Base-by-base conservation (phyloP, 495 filamentous ascomycete genomes). In the Filosporella fistucella region DNA sequence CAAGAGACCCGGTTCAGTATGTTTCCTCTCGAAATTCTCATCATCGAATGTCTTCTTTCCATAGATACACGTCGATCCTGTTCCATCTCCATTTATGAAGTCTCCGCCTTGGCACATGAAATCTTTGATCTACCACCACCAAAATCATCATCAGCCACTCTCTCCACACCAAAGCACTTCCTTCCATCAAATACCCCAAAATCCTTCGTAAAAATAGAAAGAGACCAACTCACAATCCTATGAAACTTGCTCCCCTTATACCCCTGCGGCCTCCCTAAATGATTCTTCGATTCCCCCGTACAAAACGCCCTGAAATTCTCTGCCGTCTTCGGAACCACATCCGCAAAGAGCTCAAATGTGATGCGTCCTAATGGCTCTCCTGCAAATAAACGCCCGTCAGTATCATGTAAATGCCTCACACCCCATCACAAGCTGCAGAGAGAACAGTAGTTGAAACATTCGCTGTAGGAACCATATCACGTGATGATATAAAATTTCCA, bases 281-380 rank as follows among this genome's bases (percentile, higher is more conserved):
- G 59, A 58, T 86, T 86, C 70, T 91, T 96, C 39, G 73, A 84
- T 68, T 97, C 93, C 49, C 93, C 94, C 0, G 90, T 97, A 67
- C 94, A 97, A 68, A 94, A 95, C 61, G 94, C 88, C 12, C 91
- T 86, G 64, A 98, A 96, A 68, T 98, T 97, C 67, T 96, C 93
- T 14, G 91, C 89, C 5, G 93, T 97, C 51, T 81, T 80, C 24
- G 93, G 94, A 0, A 87, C 86, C 7, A 82, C 69, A 61, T 93
- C 75, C 33, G 84, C 81, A 74, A 91, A 96, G 49, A 98, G 84
- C 66, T 96, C 88, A 64, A 98, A 91, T 58, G 90, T 93, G 53
- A 98, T 81, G 24, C 91, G 83, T 48, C 94, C 94, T 16, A 98
- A 78, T 18, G 89, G 81, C 56, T 96, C 90, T 30, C 90, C 91